These are phyloP conservation scores for Saururus chinensis DNA, from an alignment of 164 flowering plant genomes.

Conservation along the genomic window DNA sequence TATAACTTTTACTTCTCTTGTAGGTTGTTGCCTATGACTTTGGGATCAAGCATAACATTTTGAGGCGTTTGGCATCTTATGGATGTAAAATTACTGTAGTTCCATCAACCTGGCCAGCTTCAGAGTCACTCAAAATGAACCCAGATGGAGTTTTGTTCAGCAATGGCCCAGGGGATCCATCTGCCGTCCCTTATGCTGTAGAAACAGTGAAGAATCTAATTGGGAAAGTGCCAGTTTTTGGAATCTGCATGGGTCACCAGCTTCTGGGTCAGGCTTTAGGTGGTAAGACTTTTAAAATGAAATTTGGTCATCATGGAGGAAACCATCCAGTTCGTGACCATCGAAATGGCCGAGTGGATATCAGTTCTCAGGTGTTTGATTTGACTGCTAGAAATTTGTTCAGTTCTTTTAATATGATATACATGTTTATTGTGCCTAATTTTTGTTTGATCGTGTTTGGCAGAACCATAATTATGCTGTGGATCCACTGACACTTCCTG, in stretches of 20 bases:
- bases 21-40: slow-evolving; percentile 90
- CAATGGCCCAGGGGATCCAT: slow-evolving; percentile 94
- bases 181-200: slow-evolving; percentile 92
- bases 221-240: slow-evolving; percentile 77
- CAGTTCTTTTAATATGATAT: neutral
- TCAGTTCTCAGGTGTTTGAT: slow-evolving; percentile 68
- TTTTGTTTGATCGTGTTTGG: neutral
- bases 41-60: slow-evolving; percentile 87
- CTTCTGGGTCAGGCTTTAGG: slow-evolving; percentile 85
- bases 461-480: slow-evolving; percentile 94
- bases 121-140: slow-evolving; percentile 63
- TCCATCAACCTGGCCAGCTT: slow-evolving; percentile 84
- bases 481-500: slow-evolving; percentile 70
- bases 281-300: slow-evolving; percentile 83
- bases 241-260: slow-evolving; percentile 96
- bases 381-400: neutral
- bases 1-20: neutral
- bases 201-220: slow-evolving; percentile 63
- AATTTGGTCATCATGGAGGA: slow-evolving; percentile 95
- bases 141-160: slow-evolving; percentile 91
- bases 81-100: slow-evolving; percentile 89
- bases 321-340: slow-evolving; percentile 84
- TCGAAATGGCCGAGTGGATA: slow-evolving; percentile 58
- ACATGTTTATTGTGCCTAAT: neutral
- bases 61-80: slow-evolving; percentile 70